Conservation (phyloP, 345 rosid genomes). For the Boechera divaricarpa region DNA sequence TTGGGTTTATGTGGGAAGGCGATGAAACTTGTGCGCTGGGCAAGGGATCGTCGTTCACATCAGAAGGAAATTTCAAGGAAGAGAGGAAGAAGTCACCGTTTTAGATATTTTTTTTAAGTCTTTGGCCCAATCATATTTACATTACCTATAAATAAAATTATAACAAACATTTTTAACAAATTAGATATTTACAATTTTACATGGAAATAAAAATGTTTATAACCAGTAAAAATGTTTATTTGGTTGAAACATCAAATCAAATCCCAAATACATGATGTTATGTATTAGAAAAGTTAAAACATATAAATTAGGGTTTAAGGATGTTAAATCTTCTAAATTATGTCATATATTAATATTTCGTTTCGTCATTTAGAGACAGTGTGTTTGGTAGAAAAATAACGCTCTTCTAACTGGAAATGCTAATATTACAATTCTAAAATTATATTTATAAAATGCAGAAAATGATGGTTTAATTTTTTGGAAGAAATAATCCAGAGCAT, state of each 20-base stretch:
- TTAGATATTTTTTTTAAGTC: not conserved
- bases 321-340: not conserved
- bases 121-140: not conserved
- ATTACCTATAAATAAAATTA: too few species aligned
- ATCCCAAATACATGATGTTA: not conserved
- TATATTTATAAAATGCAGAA: too few species aligned
- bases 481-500: too few species aligned
- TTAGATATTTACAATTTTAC: not conserved
- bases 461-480: too few species aligned
- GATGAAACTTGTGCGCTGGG: constrained; percentile 42
- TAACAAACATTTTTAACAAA: not conserved
- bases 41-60: constrained; percentile 33
- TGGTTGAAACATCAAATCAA: not conserved
- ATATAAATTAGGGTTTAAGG: not conserved
- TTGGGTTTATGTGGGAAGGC: constrained; percentile 6
- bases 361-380: not conserved
- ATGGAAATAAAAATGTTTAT: not conserved
- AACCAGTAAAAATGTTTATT: not conserved
- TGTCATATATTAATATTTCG: too few species aligned
- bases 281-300: not conserved
- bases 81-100: not conserved
- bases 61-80: constrained; percentile 36
- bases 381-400: too few species aligned
- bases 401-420: too few species aligned
- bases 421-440: too few species aligned